phyloP scores from a whole-genome alignment of 495 filamentous ascomycete genomes.

The Penicillium chermesinum region DNA sequence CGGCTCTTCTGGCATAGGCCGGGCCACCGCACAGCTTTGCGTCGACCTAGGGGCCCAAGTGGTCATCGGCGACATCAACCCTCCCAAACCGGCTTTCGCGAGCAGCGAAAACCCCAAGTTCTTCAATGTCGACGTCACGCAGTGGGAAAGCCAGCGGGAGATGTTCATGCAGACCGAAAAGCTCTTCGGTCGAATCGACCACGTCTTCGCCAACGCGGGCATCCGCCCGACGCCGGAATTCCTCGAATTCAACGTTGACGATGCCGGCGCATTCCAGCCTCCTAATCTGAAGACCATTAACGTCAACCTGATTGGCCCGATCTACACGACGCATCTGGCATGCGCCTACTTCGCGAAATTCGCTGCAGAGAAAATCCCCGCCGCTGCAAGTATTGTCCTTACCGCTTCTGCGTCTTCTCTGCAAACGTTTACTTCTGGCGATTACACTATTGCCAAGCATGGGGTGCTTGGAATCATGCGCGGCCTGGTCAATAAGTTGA shows the following conservation, averaged over 20 bases:
- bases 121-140: conserved; percentile 33
- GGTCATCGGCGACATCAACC: conserved; percentile 36
- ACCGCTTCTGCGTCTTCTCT: conserved; percentile 34
- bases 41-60: conserved; percentile 42
- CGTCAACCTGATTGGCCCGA: conserved; percentile 38
- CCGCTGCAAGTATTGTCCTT: conserved; percentile 32
- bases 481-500: conserved; percentile 17
- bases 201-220: conserved; percentile 49
- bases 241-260: conserved; percentile 35
- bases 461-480: conserved; percentile 34
- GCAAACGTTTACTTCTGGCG: conserved; percentile 31
- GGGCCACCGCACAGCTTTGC: conserved; percentile 41
- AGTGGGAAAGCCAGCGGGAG: conserved; percentile 35
- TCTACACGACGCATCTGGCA: conserved; percentile 37
- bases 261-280: conserved; percentile 35
- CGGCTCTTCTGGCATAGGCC: conserved; percentile 47
- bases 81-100: conserved; percentile 18
- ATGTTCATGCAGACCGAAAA: conserved; percentile 37
- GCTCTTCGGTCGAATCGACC: conserved; percentile 41
- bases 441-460: conserved; percentile 39
- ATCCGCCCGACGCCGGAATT: conserved; percentile 35
- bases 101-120: conserved; percentile 23
- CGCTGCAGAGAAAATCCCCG: conserved; percentile 8
- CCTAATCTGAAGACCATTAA: conserved; percentile 35
- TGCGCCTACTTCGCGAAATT: conserved; percentile 31